Evolutionary conservation across 768 basidiomycete genomes (phyloP).

Genomic region (Naganishia vishniacii): DNA sequence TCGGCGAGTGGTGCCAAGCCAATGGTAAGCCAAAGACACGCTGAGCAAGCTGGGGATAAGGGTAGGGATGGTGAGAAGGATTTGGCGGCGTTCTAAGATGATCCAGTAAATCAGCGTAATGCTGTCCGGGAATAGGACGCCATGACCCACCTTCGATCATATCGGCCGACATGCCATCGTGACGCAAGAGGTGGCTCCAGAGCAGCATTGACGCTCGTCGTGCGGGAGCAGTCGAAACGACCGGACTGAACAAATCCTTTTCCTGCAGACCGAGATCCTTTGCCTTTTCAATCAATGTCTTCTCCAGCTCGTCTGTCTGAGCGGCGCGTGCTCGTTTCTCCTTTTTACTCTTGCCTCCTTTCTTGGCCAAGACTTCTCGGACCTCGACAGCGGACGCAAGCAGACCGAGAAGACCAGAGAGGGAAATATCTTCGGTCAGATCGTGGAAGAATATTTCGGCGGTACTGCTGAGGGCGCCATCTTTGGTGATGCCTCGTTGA

Average conservation of each 20-base stretch:
- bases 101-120: background rate
- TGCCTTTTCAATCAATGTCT: constrained; percentile 37
- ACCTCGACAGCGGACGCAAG: constrained; percentile 55
- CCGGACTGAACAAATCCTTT: constrained; percentile 23
- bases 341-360: constrained; percentile 42
- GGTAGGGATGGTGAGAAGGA: constrained; percentile 67
- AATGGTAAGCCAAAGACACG: constrained; percentile 77
- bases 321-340: constrained; percentile 41
- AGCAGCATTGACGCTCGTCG: constrained; percentile 63
- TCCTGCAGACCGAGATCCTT: constrained; percentile 40
- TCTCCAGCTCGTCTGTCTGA: constrained; percentile 46
- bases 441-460: constrained; percentile 84
- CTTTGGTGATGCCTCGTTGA: constrained; percentile 79
- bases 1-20: constrained; percentile 72
- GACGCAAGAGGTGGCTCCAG: constrained; percentile 76
- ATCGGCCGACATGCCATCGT: constrained; percentile 55
- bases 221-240: constrained; percentile 22
- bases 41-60: constrained; percentile 74
- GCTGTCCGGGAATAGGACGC: constrained; percentile 23
- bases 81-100: constrained; percentile 61
- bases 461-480: constrained; percentile 72
- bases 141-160: constrained; percentile 60
- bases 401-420: constrained; percentile 66
- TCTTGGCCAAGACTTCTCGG: constrained; percentile 32
- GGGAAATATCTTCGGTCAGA: constrained; percentile 69